A percentile compares a stretch with the other conserved stretches of the same genome.
Evolutionary conservation across 129 eudicot species (phyloP).

Genomic region (Scalesia atractyloides): DNA sequence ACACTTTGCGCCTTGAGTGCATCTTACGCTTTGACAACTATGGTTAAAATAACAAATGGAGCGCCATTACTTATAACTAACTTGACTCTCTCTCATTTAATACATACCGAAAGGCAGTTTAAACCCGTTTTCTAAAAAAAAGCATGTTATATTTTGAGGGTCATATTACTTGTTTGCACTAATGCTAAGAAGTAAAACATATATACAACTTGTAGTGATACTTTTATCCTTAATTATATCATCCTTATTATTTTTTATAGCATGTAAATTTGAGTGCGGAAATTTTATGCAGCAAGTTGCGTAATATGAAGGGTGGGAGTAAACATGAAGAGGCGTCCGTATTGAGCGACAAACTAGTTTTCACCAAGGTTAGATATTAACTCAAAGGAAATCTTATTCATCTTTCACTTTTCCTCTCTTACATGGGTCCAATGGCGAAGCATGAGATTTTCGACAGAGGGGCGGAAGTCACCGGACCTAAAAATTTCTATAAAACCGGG

Average conservation of each 20-base stretch:
- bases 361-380: slow-evolving; percentile 61
- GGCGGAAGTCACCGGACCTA: too few species aligned
- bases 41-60: too few species aligned
- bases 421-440: too few species aligned
- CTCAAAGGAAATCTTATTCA: neutral
- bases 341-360: slow-evolving; percentile 75
- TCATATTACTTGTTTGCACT: neutral
- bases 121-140: too few species aligned
- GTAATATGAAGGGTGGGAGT: slow-evolving; percentile 68
- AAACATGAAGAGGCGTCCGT: slow-evolving; percentile 86
- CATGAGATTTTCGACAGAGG: too few species aligned
- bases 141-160: too few species aligned
- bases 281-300: slow-evolving; percentile 64
- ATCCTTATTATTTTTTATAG: slow-evolving; percentile 12
- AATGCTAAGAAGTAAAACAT: slow-evolving; percentile 5
- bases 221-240: neutral
- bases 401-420: neutral
- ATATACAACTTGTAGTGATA: neutral
- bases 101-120: too few species aligned
- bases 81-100: too few species aligned
- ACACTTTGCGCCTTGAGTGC: too few species aligned
- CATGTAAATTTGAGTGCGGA: neutral
- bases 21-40: too few species aligned
- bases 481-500: too few species aligned
- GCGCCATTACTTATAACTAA: too few species aligned